Percentiles rank a stretch among this genome's conserved stretches.
These are phyloP conservation scores for Conidiobolus incongruus DNA, from an alignment of 371 early-diverging fungal species.

Conservation along the genomic window DNA sequence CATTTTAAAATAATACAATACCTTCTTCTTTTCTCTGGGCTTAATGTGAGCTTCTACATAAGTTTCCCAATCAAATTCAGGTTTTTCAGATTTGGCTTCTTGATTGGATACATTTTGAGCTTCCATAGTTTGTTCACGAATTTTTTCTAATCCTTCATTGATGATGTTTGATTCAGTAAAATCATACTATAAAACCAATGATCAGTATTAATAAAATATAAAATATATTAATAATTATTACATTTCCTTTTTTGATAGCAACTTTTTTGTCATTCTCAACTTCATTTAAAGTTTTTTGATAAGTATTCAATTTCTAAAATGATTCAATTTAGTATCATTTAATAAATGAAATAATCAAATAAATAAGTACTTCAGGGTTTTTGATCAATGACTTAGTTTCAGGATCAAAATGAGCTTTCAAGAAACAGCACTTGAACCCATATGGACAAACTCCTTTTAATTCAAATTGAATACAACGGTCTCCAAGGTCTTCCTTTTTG, in stretches of 20 bases:
- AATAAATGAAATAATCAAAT: too few species aligned
- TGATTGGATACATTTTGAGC: too few species aligned
- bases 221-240: too few species aligned
- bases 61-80: not conserved
- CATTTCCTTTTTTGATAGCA: not conserved
- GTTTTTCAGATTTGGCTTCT: too few species aligned
- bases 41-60: conserved; percentile 10
- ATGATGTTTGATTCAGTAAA: conserved; percentile 8
- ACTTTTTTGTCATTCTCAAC: not conserved
- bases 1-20: too few species aligned
- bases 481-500: conserved; percentile 51
- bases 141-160: conserved; percentile 4
- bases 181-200: too few species aligned
- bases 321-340: too few species aligned
- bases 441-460: conserved; percentile 35
- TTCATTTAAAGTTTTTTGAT: not conserved
- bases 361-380: conserved; percentile 25
- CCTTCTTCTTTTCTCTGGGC: conserved; percentile 11
- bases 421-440: conserved; percentile 60
- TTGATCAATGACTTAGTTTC: conserved; percentile 19
- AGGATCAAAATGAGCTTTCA: conserved; percentile 35
- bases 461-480: conserved; percentile 44
- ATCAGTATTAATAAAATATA: too few species aligned
- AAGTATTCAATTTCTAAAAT: not conserved
- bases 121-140: too few species aligned